Evolutionary conservation across 2,329 filamentous ascomycete species (phyloP), one percentile per base, ranked within the genome.

Genomic region (Aspergillus sclerotialis): DNA sequence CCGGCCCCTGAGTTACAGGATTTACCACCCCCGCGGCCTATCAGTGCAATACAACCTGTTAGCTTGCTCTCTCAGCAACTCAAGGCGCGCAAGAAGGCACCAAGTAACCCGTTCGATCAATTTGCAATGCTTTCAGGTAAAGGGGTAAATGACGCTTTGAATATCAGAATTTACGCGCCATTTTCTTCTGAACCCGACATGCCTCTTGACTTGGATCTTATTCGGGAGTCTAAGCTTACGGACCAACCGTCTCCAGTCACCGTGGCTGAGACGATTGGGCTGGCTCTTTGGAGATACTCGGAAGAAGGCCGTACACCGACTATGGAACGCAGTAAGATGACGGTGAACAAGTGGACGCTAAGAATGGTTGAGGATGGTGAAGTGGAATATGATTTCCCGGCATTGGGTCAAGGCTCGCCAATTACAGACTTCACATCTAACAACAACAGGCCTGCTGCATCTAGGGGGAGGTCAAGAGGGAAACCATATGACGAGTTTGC

Each of bases 311-410:
- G 70, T 8, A 65, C 76, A 37, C 77, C 77, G 7, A 43, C 66
- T 1, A 59, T 81, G 7, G 59, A 67, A 5, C 58, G 58, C 2
- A 64, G 67, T 16, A 74, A 77, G 42, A 57, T 72, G 35, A 76
- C 73, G 35, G 72, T 80, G 38, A 80, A 81, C 45, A 65, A 68
- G 38, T 82, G 78, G 78, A 73, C 75, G 16, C 57, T 82, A 34
- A 68, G 78, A n/a, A 80, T 82, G 71, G 75, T 80, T 7, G 78
- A 82, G 45, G 78, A 81, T 45, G 78, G 75, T 5, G 78, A 82
- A 48, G 73, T 82, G 3, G 78, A 82, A 39, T 77, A 75, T 47
- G 78, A 82, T 48, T 82, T 82, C 42, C 76, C 77, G 5, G 68
- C 77, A 1, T 57, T 82, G 19, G 68, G 65, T 7, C 67, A 76